Evolutionary conservation across 1,284 basidiomycete species (phyloP).

Genomic region (Trametes versicolor): DNA sequence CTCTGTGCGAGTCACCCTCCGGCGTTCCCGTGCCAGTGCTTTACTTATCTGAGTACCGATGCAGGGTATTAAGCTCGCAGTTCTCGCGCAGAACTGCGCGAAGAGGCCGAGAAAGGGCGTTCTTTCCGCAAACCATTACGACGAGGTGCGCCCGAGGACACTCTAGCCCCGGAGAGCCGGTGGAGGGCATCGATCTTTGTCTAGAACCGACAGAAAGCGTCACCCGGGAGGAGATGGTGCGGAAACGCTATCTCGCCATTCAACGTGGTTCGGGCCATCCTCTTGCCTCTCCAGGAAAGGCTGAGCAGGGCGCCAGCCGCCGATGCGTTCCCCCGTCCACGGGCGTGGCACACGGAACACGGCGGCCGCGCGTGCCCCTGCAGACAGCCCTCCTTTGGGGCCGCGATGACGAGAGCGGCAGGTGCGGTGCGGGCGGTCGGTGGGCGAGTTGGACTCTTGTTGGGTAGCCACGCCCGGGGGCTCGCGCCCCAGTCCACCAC

Average conservation of each 20-base stretch:
- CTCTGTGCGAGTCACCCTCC: conserved; percentile 1
- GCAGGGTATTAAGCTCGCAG: conserved; percentile 7
- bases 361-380: conserved; percentile 1
- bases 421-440: not conserved
- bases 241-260: conserved; percentile 9
- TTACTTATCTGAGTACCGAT: conserved; percentile 9
- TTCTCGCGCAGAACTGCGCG: conserved; percentile 15
- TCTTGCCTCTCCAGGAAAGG: not conserved
- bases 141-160: conserved; percentile 2
- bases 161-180: conserved; percentile 7
- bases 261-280: not conserved
- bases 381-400: conserved; percentile 11
- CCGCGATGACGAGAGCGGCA: conserved; percentile 16
- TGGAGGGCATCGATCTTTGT: not conserved
- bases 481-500: not conserved
- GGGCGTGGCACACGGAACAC: conserved; percentile 7
- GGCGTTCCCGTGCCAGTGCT: conserved; percentile 1
- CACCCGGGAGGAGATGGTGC: not conserved
- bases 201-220: conserved; percentile 7
- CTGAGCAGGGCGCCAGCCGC: not conserved
- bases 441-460: not conserved
- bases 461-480: conserved; percentile 7
- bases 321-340: conserved; percentile 1
- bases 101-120: conserved; percentile 1
- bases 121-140: conserved; percentile 1